Base-by-base conservation (phyloP, 225 moss, liverwort and hornwort species). In the Lunularia cruciata region DNA sequence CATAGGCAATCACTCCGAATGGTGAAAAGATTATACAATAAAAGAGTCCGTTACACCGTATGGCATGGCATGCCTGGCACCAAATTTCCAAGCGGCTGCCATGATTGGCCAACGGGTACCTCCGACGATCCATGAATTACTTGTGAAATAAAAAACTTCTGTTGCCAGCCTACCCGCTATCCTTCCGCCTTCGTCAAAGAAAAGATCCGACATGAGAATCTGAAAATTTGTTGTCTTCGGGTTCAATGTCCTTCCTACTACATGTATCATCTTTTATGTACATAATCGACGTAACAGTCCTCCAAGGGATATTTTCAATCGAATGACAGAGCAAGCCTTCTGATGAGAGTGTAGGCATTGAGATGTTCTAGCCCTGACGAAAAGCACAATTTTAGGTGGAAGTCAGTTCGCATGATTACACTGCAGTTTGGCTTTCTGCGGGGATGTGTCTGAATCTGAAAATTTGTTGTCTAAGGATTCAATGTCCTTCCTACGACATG, bases 61-160 rank as follows among this genome's bases (percentile, higher is more conserved):
- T 78, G 19, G 90, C 83, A 91, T 78, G 19, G 90, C 83, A 15
- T 88, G 86, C 12, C 88, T 86, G 2, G 86, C 88, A 55, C 90
- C 88, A 32, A 88, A 83, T 71, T 88, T 88, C 88, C 90, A 88
- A 27, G 90, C 88, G 33, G 88, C 86, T 0, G 90, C 86, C 88
- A 90, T 90, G 73, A 88, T 86, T 22, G 90, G 90, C 88, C 88
- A 91, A 0, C 88, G 90, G 40, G 75, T 78, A 53, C 90, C 90
- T 74, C 90, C 90, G 39, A 83, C 68, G 18, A 67, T 70, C 90
- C 88, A 91, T 0, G 76, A 71, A 9, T 85, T 86, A 5, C 84
- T 77, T 20, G 51, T 22, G 22, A 88, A 91, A 30, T 83, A 80
- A 15, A 78, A 91, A 23, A 91, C 70, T 71, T 91, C 88, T 3